A percentile compares a stretch with the other conserved stretches of the same genome.
Conservation (phyloP, 2,329 filamentous ascomycete species). For the Penicillium griseofulvum region DNA sequence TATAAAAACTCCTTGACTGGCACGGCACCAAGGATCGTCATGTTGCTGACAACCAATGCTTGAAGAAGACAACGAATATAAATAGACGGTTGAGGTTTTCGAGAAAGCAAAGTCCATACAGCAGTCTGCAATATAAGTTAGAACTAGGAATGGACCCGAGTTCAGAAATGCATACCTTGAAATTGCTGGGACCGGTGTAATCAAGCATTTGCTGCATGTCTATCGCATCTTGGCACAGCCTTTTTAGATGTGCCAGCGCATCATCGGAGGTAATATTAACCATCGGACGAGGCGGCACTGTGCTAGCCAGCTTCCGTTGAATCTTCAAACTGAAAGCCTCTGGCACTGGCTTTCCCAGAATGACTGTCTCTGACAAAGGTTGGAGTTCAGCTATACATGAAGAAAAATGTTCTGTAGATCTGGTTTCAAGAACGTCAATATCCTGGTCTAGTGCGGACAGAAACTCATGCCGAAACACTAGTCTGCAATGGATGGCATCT, state of each 20-base stretch:
- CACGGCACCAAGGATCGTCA: slow-evolving; percentile 65
- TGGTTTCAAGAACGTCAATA: slow-evolving; percentile 31
- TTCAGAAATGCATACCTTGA: slow-evolving; percentile 55
- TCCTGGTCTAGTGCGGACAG: slow-evolving; percentile 41
- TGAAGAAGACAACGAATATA: slow-evolving; percentile 81
- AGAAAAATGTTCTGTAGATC: slow-evolving; percentile 29
- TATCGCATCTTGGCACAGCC: slow-evolving; percentile 68
- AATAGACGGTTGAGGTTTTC: slow-evolving; percentile 77
- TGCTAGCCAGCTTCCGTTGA: slow-evolving; percentile 87
- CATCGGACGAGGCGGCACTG: slow-evolving; percentile 87
- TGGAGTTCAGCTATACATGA: slow-evolving; percentile 48
- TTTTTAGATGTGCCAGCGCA: slow-evolving; percentile 66
- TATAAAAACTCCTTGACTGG: slow-evolving; percentile 74
- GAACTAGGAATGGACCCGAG: slow-evolving; percentile 6
- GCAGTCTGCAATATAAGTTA: slow-evolving; percentile 57
- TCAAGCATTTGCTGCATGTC: slow-evolving; percentile 67
- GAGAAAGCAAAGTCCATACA: slow-evolving; percentile 69
- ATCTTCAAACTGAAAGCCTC: slow-evolving; percentile 88
- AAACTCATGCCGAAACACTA: slow-evolving; percentile 62
- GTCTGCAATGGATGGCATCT: slow-evolving; percentile 61
- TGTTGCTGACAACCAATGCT: slow-evolving; percentile 70
- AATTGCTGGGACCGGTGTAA: slow-evolving; percentile 66
- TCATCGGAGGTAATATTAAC: slow-evolving; percentile 72
- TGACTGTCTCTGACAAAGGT: slow-evolving; percentile 58
- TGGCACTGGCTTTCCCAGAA: slow-evolving; percentile 63